Evolutionary conservation across 2,329 filamentous ascomycete genomes (phyloP).

Genomic region (Neurospora sp.): DNA sequence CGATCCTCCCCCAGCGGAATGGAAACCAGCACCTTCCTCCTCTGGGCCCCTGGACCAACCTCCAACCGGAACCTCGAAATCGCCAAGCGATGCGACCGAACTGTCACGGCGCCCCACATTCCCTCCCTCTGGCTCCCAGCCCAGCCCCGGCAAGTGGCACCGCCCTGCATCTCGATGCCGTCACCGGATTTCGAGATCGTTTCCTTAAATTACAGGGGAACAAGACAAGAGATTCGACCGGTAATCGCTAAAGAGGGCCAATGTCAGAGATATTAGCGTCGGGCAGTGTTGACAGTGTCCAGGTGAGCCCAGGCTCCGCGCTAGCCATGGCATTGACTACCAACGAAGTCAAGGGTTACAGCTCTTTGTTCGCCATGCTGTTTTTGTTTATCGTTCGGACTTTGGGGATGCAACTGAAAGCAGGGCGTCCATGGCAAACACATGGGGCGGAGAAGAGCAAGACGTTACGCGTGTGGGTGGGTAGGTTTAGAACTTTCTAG

Average conservation of each 20-base stretch:
- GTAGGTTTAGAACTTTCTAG: background rate
- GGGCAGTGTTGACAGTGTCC: background rate
- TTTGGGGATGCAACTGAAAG: background rate
- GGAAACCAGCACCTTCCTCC: background rate
- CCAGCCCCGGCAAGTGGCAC: background rate
- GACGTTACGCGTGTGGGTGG: background rate
- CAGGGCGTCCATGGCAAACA: background rate
- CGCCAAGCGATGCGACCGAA: background rate
- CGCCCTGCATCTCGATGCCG: background rate
- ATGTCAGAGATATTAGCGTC: background rate
- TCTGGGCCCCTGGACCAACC: background rate
- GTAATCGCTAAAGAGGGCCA: background rate
- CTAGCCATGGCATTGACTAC: background rate
- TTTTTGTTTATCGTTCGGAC: background rate
- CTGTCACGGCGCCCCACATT: background rate
- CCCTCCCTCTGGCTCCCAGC: background rate
- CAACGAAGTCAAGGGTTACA: background rate
- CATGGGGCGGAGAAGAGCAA: background rate
- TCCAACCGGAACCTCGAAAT: background rate
- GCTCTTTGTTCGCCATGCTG: background rate
- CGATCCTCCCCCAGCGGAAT: background rate
- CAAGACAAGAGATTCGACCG: background rate
- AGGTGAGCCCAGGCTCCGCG: background rate
- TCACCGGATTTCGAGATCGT: background rate
- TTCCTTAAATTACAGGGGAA: background rate